Evolutionary conservation across 139 green algal genomes (phyloP).

Genomic region (Parachlorella kessleri): DNA sequence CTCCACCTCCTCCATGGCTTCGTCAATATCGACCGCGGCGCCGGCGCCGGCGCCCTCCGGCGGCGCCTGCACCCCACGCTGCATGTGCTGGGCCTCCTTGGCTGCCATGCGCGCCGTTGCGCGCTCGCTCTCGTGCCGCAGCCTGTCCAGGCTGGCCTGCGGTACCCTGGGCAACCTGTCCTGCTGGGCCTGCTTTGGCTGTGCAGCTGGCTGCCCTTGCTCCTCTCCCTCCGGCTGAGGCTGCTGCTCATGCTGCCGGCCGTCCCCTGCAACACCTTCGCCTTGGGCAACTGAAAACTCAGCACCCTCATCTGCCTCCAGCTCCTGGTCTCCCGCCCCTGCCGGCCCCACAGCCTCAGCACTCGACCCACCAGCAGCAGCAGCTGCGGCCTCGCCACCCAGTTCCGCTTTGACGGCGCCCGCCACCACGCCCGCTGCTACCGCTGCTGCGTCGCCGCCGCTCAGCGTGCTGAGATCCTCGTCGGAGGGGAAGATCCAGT

Average conservation of each 20-base stretch:
- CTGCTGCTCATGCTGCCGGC: neutral
- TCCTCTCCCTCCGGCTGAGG: neutral
- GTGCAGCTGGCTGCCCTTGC: neutral
- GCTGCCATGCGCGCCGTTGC: neutral
- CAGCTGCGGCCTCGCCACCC: neutral
- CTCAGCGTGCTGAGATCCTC: constrained; percentile 5
- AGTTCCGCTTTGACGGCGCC: neutral
- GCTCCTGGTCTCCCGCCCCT: no score
- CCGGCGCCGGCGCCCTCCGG: neutral
- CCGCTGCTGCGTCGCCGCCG: neutral
- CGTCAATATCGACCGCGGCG: constrained; percentile 2
- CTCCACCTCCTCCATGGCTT: constrained; percentile 14
- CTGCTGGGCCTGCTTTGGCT: neutral
- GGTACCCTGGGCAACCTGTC: neutral
- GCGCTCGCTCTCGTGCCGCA: neutral
- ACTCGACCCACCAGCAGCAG: neutral
- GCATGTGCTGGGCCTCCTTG: neutral
- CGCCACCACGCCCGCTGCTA: neutral
- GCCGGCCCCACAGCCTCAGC: neutral
- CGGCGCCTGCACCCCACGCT: neutral
- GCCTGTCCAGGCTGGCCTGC: neutral
- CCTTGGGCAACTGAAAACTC: neutral
- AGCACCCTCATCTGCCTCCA: no score
- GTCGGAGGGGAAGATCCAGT: constrained; percentile 33
- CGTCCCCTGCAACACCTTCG: neutral